Base-by-base conservation (phyloP, 2,329 filamentous ascomycete genomes). In the Rhytidhysteron rufulum region DNA sequence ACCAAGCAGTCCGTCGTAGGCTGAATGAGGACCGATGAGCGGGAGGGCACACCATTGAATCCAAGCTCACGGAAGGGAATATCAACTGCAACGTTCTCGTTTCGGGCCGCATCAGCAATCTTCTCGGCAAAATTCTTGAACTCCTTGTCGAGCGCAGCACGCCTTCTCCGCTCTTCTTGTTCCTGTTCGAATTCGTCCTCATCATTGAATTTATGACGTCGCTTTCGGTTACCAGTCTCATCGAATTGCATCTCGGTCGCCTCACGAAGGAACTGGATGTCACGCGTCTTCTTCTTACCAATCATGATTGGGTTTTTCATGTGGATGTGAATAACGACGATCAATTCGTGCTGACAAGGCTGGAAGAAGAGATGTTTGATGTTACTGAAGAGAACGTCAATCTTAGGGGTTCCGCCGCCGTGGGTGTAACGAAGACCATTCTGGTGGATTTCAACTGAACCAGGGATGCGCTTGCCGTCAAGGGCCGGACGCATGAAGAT, bases 281-380 rank as follows among this genome's bases (percentile, higher is more conserved):
- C 94, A 72, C 93, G 96, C 9, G 93, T 95, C 80, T 98, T 98
- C 73, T 95, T 94, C 77, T 95, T 97, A 45, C 93, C 93, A 48
- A 98, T 86, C 66, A 98, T 89, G 63, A 98, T 97, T 3, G 93
- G 93, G 47, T 96, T 95, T 70, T 95, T 96, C 36, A 98, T 79
- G 65, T 98, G 93, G 41, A 98, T 86, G 65, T 98, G 93, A 53
- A 98, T 96, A 55, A 98, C 88, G 51, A 98, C 94, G 51, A 98
- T 95, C 57, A 98, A 73, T 66, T 98, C 93, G 58, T 95, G 88
- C 55, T 89, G 86, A 58, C 89, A 97, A 20, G 94, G 93, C 66
- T 98, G 93, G 75, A 98, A 98, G 75, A 98, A 98, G 3, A 98
- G 77, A 63, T 98, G 93, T 67, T 95, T 94, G 64, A 98, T 88